Base-by-base conservation (phyloP, 1,284 basidiomycete genomes). In the Takashimella koratensis region DNA sequence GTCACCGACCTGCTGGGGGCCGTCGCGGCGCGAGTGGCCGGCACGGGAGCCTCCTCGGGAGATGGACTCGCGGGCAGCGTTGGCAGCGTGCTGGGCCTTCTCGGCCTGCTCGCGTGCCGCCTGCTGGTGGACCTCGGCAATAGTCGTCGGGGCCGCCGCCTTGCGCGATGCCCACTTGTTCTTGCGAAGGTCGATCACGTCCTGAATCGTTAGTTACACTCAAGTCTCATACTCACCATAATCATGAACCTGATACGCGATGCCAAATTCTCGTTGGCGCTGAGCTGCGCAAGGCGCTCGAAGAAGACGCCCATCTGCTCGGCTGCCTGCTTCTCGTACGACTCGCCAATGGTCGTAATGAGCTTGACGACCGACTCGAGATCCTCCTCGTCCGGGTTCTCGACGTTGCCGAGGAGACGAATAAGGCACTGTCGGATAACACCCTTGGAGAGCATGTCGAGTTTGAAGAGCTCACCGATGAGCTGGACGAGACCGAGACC, bases 361-460 rank as follows among this genome's bases (percentile, higher is more conserved):
- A 98, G 82, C 76, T 93, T 92, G 82, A 91, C 96, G 59, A 97
- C 83, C 46, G 87, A 91, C 80, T 98, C 95, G 63, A 98, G 89
- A 71, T 98, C 93, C 77, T 97, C 95, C 77, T 98, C 95, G 71
- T 97, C 92, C 0, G 94, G 94, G 68, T 90, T 89, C 57, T 90
- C 86, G 54, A 94, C 87, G 71, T 97, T 96, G 59, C 86, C 84
- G 23, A 98, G 81, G 5, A 98, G 83, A 77, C 93, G 92, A 82
- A 93, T 90, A 72, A 98, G 86, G 79, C 94, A 98, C 71, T 91
- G 86, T 77, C 93, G 88, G 87, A 98, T 97, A 77, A 95, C 94
- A 62, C 88, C 84, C 76, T 91, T 89, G 44, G 89, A 91, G 51
- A 96, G 80, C 90, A 96, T 95, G 76, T 87, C 86, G 39, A 97